These are phyloP conservation scores for Trichoderma oligosporum DNA, from an alignment of 2,329 filamentous ascomycete species.

Conservation along the genomic window DNA sequence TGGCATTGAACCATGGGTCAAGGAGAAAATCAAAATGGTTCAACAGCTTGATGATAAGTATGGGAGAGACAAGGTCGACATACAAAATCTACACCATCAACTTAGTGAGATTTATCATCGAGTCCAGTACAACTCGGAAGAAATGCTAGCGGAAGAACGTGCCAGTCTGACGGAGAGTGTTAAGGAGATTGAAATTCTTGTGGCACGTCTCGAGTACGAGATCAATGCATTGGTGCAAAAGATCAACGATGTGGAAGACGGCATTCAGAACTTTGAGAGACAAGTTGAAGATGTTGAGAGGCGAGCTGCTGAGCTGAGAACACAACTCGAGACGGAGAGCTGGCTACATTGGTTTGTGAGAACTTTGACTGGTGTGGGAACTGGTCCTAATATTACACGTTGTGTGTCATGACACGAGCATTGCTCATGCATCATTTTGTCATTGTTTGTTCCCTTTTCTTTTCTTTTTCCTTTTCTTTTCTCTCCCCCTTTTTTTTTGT, in stretches of 20 bases:
- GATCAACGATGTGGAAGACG: conserved; percentile 82
- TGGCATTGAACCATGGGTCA: conserved; percentile 59
- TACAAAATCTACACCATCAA: conserved; percentile 65
- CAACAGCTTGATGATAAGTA: conserved; percentile 59
- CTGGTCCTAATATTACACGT: conserved; percentile 52
- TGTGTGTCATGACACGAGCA: conserved; percentile 23
- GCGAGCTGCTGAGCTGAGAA: conserved; percentile 59
- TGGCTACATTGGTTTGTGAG: conserved; percentile 63
- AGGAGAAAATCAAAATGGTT: conserved; percentile 53
- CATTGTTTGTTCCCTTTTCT: conserved; percentile 11
- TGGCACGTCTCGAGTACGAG: conserved; percentile 89
- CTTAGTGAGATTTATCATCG: conserved; percentile 66
- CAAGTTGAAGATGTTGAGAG: conserved; percentile 70
- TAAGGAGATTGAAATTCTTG: conserved; percentile 74
- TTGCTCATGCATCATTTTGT: conserved; percentile 19
- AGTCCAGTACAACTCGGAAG: conserved; percentile 63
- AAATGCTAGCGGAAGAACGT: conserved; percentile 66
- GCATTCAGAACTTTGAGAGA: conserved; percentile 72
- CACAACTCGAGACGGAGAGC: conserved; percentile 59
- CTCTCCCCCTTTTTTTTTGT: neutral
- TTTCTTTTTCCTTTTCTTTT: neutral
- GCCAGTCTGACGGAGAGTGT: conserved; percentile 65
- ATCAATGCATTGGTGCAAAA: conserved; percentile 74
- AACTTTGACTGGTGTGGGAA: conserved; percentile 58
- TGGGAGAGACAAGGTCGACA: conserved; percentile 58